Conservation (phyloP, 108 stramenopile genomes). For the Cyclotella atomus region DNA sequence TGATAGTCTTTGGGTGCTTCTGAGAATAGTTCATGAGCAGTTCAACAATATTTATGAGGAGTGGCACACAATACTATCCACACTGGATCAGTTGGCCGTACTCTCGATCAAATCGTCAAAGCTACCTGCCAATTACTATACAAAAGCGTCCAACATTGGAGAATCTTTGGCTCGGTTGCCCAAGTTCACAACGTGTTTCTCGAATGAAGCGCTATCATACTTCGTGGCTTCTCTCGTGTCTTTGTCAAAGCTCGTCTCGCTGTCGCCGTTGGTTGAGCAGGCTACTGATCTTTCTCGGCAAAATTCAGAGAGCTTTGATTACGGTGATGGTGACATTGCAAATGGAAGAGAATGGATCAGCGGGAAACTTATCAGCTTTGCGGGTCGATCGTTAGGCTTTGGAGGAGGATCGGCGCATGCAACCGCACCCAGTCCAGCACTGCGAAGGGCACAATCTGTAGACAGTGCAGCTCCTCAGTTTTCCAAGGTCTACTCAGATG, state of each 20-base stretch:
- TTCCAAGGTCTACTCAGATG: slow-evolving; percentile 64
- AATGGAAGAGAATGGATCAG: slow-evolving; percentile 50
- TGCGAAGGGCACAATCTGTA: slow-evolving; percentile 19
- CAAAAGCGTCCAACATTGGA: slow-evolving; percentile 62
- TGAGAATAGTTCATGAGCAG: slow-evolving; percentile 70
- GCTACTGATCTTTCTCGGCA: slow-evolving; percentile 21
- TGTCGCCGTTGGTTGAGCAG: slow-evolving; percentile 24
- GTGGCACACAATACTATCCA: slow-evolving; percentile 77
- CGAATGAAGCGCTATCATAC: slow-evolving; percentile 50
- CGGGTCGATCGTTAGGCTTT: slow-evolving; percentile 77
- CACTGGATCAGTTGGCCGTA: slow-evolving; percentile 77
- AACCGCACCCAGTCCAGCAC: slow-evolving; percentile 11
- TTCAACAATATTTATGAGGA: slow-evolving; percentile 64
- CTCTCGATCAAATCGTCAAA: slow-evolving; percentile 71
- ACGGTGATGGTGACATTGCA: slow-evolving; percentile 6
- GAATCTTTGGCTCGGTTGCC: slow-evolving; percentile 68
- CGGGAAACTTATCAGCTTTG: slow-evolving; percentile 81
- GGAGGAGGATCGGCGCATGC: slow-evolving; percentile 31
- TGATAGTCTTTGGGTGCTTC: slow-evolving; percentile 58
- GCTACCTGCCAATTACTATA: slow-evolving; percentile 57
- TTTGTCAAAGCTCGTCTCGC: slow-evolving; percentile 45
- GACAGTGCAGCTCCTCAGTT: slow-evolving; percentile 39
- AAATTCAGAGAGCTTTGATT: slow-evolving; percentile 17
- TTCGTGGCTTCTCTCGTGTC: slow-evolving; percentile 63
- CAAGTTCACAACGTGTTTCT: slow-evolving; percentile 76